Conservation (phyloP, 495 filamentous ascomycete species). For the Darksidea phi region DNA sequence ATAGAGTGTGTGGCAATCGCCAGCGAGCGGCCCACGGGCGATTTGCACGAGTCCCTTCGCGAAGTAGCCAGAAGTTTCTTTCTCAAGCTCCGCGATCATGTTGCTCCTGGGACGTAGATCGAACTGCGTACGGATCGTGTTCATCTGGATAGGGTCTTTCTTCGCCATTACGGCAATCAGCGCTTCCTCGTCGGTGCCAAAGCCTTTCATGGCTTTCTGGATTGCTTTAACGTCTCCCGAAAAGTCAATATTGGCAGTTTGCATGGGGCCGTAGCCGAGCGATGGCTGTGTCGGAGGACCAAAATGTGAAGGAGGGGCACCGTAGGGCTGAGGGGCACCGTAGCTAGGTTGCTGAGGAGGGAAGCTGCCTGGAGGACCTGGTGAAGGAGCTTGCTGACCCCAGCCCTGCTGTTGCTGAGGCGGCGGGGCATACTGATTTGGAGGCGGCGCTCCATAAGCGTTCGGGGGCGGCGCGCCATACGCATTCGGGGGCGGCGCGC, state of each 20-base stretch:
- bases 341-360: slow-evolving; percentile 21
- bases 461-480: slow-evolving; percentile 5
- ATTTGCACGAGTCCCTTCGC: slow-evolving; percentile 66
- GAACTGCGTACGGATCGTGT: slow-evolving; percentile 66
- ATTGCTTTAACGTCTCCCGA: slow-evolving; percentile 64
- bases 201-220: slow-evolving; percentile 83
- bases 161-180: slow-evolving; percentile 65
- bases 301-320: slow-evolving; percentile 27
- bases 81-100: slow-evolving; percentile 70
- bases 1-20: slow-evolving; percentile 65
- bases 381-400: slow-evolving; percentile 38
- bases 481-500: slow-evolving; percentile 31
- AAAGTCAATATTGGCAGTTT: slow-evolving; percentile 60
- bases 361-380: slow-evolving; percentile 35
- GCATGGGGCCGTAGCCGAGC: slow-evolving; percentile 24
- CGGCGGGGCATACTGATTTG: slow-evolving; percentile 25
- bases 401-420: slow-evolving; percentile 33
- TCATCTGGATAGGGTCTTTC: slow-evolving; percentile 71
- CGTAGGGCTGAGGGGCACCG: slow-evolving; percentile 13
- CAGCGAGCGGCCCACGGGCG: slow-evolving; percentile 70
- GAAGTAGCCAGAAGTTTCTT: slow-evolving; percentile 73
- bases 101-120: slow-evolving; percentile 58
- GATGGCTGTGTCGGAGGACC: slow-evolving; percentile 12
- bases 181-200: slow-evolving; percentile 79
- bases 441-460: slow-evolving; percentile 25